Conservation (phyloP, 2,329 filamentous ascomycete species). For the Talaromyces funiculosus region DNA sequence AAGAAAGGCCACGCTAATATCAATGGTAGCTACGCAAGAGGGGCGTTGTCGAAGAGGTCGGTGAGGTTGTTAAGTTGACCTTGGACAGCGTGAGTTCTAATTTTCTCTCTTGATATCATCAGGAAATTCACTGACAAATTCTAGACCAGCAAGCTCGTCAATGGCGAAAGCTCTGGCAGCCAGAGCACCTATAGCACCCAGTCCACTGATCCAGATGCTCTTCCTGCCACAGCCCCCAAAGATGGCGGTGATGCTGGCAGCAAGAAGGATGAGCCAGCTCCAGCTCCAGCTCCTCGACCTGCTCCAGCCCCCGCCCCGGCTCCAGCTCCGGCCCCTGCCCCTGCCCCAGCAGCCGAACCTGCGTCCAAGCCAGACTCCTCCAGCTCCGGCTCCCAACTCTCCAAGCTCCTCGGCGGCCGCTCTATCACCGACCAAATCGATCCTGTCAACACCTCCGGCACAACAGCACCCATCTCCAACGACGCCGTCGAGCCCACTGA, state of each 20-base stretch:
- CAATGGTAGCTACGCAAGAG: conserved; percentile 10
- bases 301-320: conserved; percentile 19
- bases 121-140: background rate
- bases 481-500: background rate
- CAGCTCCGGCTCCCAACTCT: background rate
- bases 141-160: conserved; percentile 8
- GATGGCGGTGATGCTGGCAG: background rate
- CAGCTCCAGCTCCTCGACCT: background rate
- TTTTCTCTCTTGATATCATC: background rate
- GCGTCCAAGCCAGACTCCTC: background rate
- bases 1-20: background rate
- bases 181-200: conserved; percentile 15
- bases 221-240: background rate
- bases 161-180: conserved; percentile 13
- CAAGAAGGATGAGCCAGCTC: background rate
- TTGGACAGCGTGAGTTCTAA: conserved; percentile 3
- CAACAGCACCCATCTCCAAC: background rate
- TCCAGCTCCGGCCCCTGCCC: conserved; percentile 37
- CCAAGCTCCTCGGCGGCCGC: conserved; percentile 14
- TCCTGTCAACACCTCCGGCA: background rate
- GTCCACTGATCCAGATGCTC: conserved; percentile 18
- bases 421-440: background rate
- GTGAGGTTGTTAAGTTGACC: background rate
- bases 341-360: conserved; percentile 23
- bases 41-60: conserved; percentile 6